These are phyloP conservation scores for Colletotrichum musicola DNA, from an alignment of 2,329 filamentous ascomycete species.

Conservation along the genomic window DNA sequence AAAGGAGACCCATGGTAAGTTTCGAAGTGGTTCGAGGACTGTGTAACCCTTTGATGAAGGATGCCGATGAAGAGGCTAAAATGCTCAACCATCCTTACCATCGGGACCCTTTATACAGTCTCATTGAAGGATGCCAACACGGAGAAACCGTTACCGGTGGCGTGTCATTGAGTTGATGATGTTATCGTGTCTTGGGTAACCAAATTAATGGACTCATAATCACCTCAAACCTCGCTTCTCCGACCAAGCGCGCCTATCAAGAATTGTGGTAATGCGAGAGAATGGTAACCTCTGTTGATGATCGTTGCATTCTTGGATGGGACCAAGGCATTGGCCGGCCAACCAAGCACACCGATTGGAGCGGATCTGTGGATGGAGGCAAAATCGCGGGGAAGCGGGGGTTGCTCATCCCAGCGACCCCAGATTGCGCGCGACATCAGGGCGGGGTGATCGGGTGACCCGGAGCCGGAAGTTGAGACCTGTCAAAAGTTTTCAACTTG, in stretches of 20 bases:
- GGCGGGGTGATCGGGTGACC: not conserved
- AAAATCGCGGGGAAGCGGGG: conserved; percentile 15
- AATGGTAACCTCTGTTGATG: not conserved
- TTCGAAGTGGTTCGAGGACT: not conserved
- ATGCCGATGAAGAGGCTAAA: not conserved
- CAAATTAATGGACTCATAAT: no score
- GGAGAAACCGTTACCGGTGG: not conserved
- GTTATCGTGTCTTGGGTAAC: no score
- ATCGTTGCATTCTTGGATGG: not conserved
- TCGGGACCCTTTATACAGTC: not conserved
- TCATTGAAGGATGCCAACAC: not conserved
- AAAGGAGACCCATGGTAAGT: conserved; percentile 9
- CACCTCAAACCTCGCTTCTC: not conserved
- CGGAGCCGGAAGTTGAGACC: no score
- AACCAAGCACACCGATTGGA: not conserved
- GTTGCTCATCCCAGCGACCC: not conserved
- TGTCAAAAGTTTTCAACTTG: no score
- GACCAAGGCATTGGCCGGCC: not conserved
- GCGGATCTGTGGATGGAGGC: not conserved
- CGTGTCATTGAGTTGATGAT: not conserved
- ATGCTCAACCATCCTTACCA: not conserved
- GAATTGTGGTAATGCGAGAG: not conserved
- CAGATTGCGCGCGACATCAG: conserved; percentile 11
- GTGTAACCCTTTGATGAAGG: not conserved
- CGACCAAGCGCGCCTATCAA: not conserved